Percentiles rank a stretch among this genome's conserved stretches.
Conservation (phyloP, 1,284 basidiomycete species). For the Trametes versicolor region DNA sequence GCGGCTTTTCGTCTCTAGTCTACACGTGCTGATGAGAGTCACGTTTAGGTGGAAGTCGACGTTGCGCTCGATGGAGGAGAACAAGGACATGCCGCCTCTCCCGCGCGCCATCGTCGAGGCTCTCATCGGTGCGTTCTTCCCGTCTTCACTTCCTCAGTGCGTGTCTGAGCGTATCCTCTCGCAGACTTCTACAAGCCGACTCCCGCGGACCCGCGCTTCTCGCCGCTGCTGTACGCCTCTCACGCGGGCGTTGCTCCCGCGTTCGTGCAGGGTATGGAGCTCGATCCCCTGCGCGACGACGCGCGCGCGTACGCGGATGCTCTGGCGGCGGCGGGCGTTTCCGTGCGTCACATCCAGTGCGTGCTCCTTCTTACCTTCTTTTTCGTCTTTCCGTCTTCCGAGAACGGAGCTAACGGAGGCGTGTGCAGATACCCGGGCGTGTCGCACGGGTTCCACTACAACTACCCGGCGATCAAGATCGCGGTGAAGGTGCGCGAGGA, state of each 20-base stretch:
- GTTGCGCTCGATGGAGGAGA: constrained; percentile 36
- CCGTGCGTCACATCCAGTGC: constrained; percentile 35
- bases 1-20: no score
- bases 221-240: constrained; percentile 30
- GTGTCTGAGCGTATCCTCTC: background rate
- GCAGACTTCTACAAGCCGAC: constrained; percentile 17
- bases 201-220: constrained; percentile 29
- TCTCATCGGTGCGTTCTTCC: constrained; percentile 12
- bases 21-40: background rate
- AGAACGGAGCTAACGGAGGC: no score
- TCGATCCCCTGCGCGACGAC: constrained; percentile 40
- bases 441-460: constrained; percentile 19
- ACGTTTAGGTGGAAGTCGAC: constrained; percentile 22
- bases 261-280: constrained; percentile 36
- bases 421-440: constrained; percentile 21
- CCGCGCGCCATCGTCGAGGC: background rate
- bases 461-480: background rate
- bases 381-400: no score
- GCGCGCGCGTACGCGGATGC: constrained; percentile 36
- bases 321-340: constrained; percentile 35
- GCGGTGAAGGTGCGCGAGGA: constrained; percentile 6
- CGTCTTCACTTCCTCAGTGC: background rate
- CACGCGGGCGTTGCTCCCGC: constrained; percentile 35
- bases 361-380: background rate
- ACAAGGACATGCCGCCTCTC: constrained; percentile 32